phyloP scores from a whole-genome alignment of 2,329 filamentous ascomycete species.

The Aspergillus pseudoviridinutans region DNA sequence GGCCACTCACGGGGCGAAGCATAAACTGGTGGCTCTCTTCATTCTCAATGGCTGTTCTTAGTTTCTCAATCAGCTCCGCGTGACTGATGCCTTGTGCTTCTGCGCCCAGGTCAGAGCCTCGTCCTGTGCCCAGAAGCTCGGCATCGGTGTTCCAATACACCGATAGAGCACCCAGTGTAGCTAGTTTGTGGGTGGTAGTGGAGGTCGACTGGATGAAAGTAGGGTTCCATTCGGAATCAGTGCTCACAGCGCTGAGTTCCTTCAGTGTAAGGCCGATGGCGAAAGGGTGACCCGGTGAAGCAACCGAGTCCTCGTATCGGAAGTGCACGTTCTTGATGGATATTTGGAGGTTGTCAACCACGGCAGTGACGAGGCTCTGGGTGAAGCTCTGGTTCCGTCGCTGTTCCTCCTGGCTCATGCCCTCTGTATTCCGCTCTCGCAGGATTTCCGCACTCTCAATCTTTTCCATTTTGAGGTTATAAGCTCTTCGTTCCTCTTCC shows the following conservation, averaged over 20 bases:
- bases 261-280: slow-evolving; percentile 87
- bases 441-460: slow-evolving; percentile 92
- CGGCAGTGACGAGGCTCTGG: slow-evolving; percentile 88
- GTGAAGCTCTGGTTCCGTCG: slow-evolving; percentile 98
- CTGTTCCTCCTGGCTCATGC: slow-evolving; percentile 90
- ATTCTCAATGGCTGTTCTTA: slow-evolving; percentile 75
- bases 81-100: slow-evolving; percentile 61
- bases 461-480: slow-evolving; percentile 98
- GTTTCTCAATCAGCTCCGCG: slow-evolving; percentile 70
- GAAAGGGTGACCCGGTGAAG: slow-evolving; percentile 90
- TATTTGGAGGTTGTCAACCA: slow-evolving; percentile 97
- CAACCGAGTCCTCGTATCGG: slow-evolving; percentile 96
- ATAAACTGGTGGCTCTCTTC: slow-evolving; percentile 86
- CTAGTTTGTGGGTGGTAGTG: slow-evolving; percentile 85
- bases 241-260: slow-evolving; percentile 96
- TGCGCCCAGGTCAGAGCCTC: slow-evolving; percentile 61
- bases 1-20: slow-evolving; percentile 89
- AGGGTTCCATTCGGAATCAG: slow-evolving; percentile 89
- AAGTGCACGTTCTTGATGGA: slow-evolving; percentile 98
- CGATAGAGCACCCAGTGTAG: slow-evolving; percentile 81
- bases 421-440: slow-evolving; percentile 87
- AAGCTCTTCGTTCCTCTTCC: slow-evolving; percentile 80
- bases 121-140: slow-evolving; percentile 73
- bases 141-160: slow-evolving; percentile 99
- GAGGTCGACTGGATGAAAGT: slow-evolving; percentile 90